phyloP scores from a whole-genome alignment of 495 filamentous ascomycete species.

The Lasiosphaeria ovina region DNA sequence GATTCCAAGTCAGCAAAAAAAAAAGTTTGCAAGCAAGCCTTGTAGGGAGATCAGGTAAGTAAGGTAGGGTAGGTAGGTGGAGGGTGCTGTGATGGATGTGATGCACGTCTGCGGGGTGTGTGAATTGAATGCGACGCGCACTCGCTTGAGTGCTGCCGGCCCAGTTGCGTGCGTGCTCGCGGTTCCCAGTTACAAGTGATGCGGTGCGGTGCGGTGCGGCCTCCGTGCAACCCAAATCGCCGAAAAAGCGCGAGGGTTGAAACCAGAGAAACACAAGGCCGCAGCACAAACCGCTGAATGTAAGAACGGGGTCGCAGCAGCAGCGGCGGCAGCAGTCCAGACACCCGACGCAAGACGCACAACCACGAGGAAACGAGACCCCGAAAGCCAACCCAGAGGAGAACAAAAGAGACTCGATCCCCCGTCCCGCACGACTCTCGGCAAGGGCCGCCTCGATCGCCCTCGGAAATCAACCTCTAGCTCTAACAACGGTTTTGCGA shows the following conservation, averaged over 20 bases:
- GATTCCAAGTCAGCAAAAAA: constrained; percentile 28
- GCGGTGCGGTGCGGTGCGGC: not conserved
- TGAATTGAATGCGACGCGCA: constrained; percentile 4
- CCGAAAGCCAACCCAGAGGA: too few species aligned
- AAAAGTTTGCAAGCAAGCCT: not conserved
- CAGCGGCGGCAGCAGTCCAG: too few species aligned
- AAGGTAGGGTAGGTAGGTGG: not conserved
- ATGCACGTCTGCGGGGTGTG: constrained; percentile 10
- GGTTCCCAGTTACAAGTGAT: not conserved
- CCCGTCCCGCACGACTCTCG: too few species aligned
- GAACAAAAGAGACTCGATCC: too few species aligned
- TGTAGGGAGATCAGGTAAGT: not conserved
- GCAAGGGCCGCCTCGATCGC: too few species aligned
- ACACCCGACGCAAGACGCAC: too few species aligned
- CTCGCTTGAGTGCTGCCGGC: not conserved
- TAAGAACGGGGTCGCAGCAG: not conserved
- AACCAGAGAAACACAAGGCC: not conserved
- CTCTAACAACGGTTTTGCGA: too few species aligned
- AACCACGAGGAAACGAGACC: too few species aligned
- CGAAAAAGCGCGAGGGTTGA: not conserved
- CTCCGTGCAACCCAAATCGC: constrained; percentile 1
- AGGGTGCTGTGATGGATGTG: not conserved
- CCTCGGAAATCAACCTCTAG: too few species aligned
- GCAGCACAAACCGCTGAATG: not conserved
- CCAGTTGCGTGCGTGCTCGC: too few species aligned